Conservation (phyloP, 179 eudicot genomes). For the Heliamphora pulchella region DNA sequence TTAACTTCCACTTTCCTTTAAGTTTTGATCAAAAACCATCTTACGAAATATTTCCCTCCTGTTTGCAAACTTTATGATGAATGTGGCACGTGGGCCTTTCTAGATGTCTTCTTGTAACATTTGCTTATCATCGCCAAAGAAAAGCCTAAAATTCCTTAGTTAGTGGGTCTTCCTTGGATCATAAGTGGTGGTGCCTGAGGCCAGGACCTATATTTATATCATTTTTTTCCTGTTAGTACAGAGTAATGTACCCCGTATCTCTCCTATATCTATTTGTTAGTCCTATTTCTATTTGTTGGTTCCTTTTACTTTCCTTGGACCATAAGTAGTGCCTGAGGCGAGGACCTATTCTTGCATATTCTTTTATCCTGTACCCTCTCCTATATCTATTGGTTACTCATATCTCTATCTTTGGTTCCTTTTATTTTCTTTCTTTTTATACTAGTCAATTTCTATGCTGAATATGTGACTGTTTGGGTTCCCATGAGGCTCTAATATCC, state of each 20-base stretch:
- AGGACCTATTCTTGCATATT: no score
- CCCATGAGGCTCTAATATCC: not conserved
- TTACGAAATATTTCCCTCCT: not conserved
- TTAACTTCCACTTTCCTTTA: no score
- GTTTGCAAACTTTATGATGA: not conserved
- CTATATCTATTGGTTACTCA: no score
- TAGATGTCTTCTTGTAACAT: not conserved
- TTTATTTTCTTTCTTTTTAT: no score
- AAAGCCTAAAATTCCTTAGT: not conserved
- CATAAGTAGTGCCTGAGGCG: no score
- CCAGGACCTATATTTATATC: no score
- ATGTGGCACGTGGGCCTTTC: not conserved
- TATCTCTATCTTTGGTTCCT: no score
- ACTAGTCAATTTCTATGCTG: not conserved
- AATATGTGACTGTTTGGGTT: slow-evolving; percentile 4
- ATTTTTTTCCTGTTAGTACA: not conserved
- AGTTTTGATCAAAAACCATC: not conserved
- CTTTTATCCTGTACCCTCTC: no score
- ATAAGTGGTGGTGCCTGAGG: not conserved
- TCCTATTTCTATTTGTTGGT: not conserved
- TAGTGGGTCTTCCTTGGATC: not conserved
- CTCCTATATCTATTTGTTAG: not conserved
- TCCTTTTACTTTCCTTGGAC: not conserved
- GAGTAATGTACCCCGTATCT: not conserved
- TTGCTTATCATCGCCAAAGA: not conserved